These are phyloP conservation scores for Dothistroma pini DNA, from an alignment of 2,329 filamentous ascomycete species.

Conservation along the genomic window DNA sequence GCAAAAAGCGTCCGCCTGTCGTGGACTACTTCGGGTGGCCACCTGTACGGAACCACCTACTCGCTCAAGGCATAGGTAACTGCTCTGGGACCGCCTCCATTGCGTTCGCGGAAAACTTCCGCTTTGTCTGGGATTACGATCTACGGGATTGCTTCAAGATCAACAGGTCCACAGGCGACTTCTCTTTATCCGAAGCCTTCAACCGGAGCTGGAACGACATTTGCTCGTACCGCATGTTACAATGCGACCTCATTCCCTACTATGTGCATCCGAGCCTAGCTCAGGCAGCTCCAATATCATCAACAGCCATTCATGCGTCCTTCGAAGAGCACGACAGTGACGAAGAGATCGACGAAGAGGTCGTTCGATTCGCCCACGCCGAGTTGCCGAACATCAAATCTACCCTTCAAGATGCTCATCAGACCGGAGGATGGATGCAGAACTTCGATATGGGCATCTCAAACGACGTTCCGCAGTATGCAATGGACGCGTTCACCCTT, in stretches of 20 bases:
- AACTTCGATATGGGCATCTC: not conserved
- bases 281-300: slow-evolving; percentile 6
- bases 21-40: slow-evolving; percentile 25
- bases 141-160: slow-evolving; percentile 20
- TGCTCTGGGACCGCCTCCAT: slow-evolving; percentile 16
- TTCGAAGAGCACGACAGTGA: not conserved
- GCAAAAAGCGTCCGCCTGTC: slow-evolving; percentile 9
- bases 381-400: not conserved
- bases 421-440: not conserved
- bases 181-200: slow-evolving; percentile 18
- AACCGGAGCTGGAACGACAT: slow-evolving; percentile 16
- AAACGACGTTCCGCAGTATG: not conserved
- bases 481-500: not conserved
- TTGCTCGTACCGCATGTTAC: slow-evolving; percentile 13
- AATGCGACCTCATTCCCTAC: slow-evolving; percentile 19
- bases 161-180: slow-evolving; percentile 18
- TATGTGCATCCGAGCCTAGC: slow-evolving; percentile 17
- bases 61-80: slow-evolving; percentile 14
- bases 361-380: not conserved
- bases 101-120: slow-evolving; percentile 21
- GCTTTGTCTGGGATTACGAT: slow-evolving; percentile 22
- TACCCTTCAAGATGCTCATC: not conserved
- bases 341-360: not conserved
- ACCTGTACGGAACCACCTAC: slow-evolving; percentile 18
- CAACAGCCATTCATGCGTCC: not conserved